phyloP scores from a whole-genome alignment of 2,329 filamentous ascomycete genomes.

The Fusarium piperis region DNA sequence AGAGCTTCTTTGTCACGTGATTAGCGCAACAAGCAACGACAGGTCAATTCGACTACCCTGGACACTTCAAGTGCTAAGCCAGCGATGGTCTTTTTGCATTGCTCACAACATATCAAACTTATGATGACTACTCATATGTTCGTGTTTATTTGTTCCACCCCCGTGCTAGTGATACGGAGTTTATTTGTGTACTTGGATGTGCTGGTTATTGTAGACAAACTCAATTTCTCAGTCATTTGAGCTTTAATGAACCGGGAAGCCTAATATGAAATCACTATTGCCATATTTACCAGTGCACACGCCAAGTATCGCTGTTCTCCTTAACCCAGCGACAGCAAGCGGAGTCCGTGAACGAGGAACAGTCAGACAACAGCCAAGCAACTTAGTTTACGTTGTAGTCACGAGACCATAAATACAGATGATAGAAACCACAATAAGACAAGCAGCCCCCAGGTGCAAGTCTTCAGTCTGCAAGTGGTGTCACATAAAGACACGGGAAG shows the following conservation, averaged over 20 bases:
- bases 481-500: not conserved
- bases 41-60: not conserved
- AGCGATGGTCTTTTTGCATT: not conserved
- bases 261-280: not conserved
- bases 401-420: not conserved
- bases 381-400: not conserved
- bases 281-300: not conserved
- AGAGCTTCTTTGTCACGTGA: conserved; percentile 32
- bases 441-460: not conserved
- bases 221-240: too few relatives aligned
- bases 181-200: not conserved
- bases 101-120: too few relatives aligned
- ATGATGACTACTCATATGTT: not conserved
- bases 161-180: too few relatives aligned
- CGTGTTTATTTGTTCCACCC: not conserved
- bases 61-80: not conserved
- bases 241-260: too few relatives aligned
- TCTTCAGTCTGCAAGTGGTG: not conserved
- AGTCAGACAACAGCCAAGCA: not conserved
- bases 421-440: not conserved
- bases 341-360: not conserved
- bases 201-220: not conserved
- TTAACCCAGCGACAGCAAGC: not conserved
- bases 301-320: not conserved
- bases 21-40: too few relatives aligned